Conservation (phyloP, 2,329 filamentous ascomycete genomes). For the Venturia pyrina region DNA sequence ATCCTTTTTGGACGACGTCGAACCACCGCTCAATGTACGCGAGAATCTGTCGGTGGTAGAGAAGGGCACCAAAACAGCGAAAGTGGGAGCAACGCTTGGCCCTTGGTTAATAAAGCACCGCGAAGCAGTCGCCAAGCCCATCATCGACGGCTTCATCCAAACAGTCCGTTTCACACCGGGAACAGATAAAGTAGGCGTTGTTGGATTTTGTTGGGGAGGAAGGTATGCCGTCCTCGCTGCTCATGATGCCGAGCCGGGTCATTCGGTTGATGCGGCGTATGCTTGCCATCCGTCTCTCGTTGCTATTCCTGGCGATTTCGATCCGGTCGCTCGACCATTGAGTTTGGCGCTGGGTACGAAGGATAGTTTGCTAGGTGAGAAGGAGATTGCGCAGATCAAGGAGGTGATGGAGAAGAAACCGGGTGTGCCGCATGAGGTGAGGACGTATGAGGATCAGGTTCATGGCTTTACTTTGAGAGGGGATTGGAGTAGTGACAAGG, state of each 20-base stretch:
- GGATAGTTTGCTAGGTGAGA: constrained; percentile 31
- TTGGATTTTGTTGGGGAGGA: constrained; percentile 41
- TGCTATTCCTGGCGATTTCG: constrained; percentile 33
- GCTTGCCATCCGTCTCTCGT: constrained; percentile 34
- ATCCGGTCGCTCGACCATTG: constrained; percentile 29
- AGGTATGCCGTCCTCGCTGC: constrained; percentile 29
- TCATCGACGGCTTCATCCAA: constrained; percentile 32
- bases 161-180: constrained; percentile 3
- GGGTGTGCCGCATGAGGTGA: constrained; percentile 27
- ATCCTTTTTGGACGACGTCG: constrained; percentile 30
- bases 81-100: constrained; percentile 30
- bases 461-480: constrained; percentile 35
- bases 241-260: constrained; percentile 18
- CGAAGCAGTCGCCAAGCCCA: constrained; percentile 31
- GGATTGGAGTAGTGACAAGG: constrained; percentile 34
- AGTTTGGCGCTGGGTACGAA: constrained; percentile 32
- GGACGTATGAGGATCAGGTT: constrained; percentile 34
- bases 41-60: constrained; percentile 27
- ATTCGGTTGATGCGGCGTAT: constrained; percentile 31
- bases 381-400: constrained; percentile 26
- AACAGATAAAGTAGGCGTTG: constrained; percentile 30
- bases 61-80: constrained; percentile 31
- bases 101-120: constrained; percentile 36
- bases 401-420: constrained; percentile 28
- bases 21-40: constrained; percentile 31